Conservation (phyloP, 1,284 basidiomycete species). For the Meripilus lineatus region DNA sequence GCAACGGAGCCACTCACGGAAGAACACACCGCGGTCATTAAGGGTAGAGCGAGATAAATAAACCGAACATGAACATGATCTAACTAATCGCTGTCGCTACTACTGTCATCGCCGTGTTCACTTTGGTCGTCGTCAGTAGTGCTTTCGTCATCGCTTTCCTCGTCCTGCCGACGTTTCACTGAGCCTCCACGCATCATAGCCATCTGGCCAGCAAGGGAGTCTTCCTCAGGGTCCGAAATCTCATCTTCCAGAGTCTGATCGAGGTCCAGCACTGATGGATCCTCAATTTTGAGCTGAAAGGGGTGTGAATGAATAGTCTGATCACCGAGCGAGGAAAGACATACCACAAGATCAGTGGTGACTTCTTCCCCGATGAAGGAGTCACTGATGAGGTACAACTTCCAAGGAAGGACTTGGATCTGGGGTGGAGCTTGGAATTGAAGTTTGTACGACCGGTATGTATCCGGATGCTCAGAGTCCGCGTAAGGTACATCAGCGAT, state of each 20-base stretch:
- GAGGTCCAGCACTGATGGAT: slow-evolving; percentile 50
- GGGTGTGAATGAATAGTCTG: background rate
- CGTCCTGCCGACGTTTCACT: slow-evolving; percentile 59
- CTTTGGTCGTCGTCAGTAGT: slow-evolving; percentile 45
- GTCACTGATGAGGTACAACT: slow-evolving; percentile 82
- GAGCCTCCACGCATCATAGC: slow-evolving; percentile 90
- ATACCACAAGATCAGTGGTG: slow-evolving; percentile 65
- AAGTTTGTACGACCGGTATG: slow-evolving; percentile 82
- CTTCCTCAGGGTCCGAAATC: slow-evolving; percentile 95
- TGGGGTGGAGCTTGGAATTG: slow-evolving; percentile 94
- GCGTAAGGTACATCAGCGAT: slow-evolving; percentile 78
- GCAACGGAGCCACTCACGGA: too few species aligned
- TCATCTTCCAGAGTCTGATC: slow-evolving; percentile 79
- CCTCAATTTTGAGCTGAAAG: slow-evolving; percentile 77
- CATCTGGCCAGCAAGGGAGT: slow-evolving; percentile 96
- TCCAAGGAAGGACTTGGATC: slow-evolving; percentile 87
- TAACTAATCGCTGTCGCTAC: slow-evolving; percentile 28
- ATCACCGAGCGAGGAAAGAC: slow-evolving; percentile 20
- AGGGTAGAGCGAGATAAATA: background rate
- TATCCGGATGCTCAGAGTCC: slow-evolving; percentile 48
- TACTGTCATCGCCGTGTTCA: slow-evolving; percentile 41
- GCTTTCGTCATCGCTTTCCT: slow-evolving; percentile 38
- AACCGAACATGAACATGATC: background rate
- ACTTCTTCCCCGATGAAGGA: slow-evolving; percentile 85
- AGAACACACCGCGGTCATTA: too few species aligned